Evolutionary conservation across 1,284 basidiomycete species (phyloP), one percentile per base, ranked within the genome.

Genomic region (Sphagnurus paluster): DNA sequence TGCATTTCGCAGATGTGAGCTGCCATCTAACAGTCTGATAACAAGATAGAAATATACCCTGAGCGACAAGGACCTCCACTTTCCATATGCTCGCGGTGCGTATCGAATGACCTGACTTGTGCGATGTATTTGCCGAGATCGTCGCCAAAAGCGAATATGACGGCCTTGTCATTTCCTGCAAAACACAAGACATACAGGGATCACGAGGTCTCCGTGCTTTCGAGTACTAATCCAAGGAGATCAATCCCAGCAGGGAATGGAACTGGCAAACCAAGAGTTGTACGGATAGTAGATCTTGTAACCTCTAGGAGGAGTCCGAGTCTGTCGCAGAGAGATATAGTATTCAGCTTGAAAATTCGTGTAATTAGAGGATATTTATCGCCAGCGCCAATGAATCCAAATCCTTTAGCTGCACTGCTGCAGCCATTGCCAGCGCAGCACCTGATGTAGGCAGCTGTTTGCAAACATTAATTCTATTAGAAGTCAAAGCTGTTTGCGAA

Each of bases 1-100:
- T 84, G 29, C 11, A n/a, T 14, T 5, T 26, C 25, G 34, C 19
- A 49, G 28, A 21, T 35, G 21, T 17, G 25, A 13, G 17, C 37
- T 28, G 16, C n/a, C n/a, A 40, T 20, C 14, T 11, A n/a, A 24
- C 13, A 34, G n/a, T n/a, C 7, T 11, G 20, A 3, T 3, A n/a
- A 10, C 5, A 39, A 16, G 36, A 21, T 14, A 46, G 11, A 28
- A 20, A 8, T 24, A 20, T 42, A 62, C 69, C 70, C 66, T 74
- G 71, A 3, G 58, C 64, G 16, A 72, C 65, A 10, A 73, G 36
- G 1, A 64, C 59, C 52, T 73, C 70, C 1, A 66, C 67, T 36
- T 62, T 59, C 56, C 66, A 67, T 64, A 38, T 65, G 52, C 25
- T 60, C 58, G 17, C 59, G 44, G 19, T 60, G 46, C 16, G 46